Evolutionary conservation across 73 alveolate genomes (phyloP).

Genomic region (Breviolum minutum): DNA sequence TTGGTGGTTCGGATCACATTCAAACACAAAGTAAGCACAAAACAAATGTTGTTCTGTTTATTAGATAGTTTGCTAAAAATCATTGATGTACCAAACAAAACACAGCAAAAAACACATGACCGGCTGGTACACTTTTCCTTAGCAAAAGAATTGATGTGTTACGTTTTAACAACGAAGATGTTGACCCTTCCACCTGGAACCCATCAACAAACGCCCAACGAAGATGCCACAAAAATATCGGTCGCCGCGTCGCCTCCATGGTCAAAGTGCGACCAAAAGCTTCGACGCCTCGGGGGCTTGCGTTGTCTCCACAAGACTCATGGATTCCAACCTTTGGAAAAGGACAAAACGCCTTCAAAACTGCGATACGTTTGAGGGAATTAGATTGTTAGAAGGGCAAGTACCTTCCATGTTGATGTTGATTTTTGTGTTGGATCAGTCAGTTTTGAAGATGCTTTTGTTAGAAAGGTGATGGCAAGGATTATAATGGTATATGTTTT

Average conservation of each 20-base stretch:
- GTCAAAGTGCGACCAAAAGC: conserved; percentile 74
- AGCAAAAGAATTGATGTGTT: too few relatives aligned
- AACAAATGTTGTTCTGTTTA: too few relatives aligned
- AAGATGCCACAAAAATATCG: background rate
- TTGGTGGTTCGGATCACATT: too few relatives aligned
- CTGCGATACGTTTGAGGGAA: background rate
- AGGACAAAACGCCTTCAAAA: background rate
- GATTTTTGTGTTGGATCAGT: too few relatives aligned
- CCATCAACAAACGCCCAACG: background rate
- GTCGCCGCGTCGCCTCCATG: conserved; percentile 33
- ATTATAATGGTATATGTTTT: too few relatives aligned
- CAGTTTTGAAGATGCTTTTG: too few relatives aligned
- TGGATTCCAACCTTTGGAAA: background rate
- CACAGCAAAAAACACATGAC: background rate
- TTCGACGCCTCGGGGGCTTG: conserved; percentile 1
- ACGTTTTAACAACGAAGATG: background rate
- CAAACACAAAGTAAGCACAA: too few relatives aligned
- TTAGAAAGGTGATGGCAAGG: too few relatives aligned
- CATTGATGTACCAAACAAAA: background rate
- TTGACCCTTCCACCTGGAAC: background rate
- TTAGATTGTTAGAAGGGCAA: too few relatives aligned
- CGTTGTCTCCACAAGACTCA: background rate
- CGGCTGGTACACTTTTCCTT: background rate
- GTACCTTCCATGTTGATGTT: too few relatives aligned
- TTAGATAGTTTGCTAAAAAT: background rate